phyloP scores from a whole-genome alignment of 176 grass and related monocot genomes.

The Zizania latifolia region DNA sequence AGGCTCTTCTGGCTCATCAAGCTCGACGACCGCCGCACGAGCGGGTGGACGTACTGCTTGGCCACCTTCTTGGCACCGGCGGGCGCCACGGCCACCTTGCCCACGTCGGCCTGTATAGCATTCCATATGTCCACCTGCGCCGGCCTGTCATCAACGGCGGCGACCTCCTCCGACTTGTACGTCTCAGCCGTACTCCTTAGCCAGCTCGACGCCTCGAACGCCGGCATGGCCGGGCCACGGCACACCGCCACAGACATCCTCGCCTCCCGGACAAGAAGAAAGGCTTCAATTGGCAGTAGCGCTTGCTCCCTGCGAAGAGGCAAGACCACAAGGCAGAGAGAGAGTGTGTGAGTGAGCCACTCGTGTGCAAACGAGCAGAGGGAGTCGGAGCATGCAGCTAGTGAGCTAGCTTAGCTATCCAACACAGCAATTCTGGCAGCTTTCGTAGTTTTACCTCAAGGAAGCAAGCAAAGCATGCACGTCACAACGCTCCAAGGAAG shows the following conservation, averaged over 20 bases:
- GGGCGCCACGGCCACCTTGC: background rate
- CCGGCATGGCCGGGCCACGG: conserved; percentile 24
- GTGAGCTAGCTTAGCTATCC: too few relatives aligned
- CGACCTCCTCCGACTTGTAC: conserved; percentile 1
- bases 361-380: background rate
- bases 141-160: conserved; percentile 14
- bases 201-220: conserved; percentile 32
- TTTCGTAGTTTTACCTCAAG: conserved; percentile 10
- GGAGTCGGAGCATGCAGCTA: background rate
- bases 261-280: conserved; percentile 6
- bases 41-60: conserved; percentile 57
- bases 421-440: background rate
- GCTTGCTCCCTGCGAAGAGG: conserved; percentile 30
- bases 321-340: background rate
- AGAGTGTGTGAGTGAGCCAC: background rate
- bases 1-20: conserved; percentile 87
- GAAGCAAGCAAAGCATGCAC: background rate
- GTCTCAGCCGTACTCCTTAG: background rate
- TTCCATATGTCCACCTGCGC: conserved; percentile 64
- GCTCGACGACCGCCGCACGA: conserved; percentile 40
- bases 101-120: conserved; percentile 45
- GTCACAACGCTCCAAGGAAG: background rate
- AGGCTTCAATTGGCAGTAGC: background rate
- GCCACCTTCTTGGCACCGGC: background rate
- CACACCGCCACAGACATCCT: conserved; percentile 64